Evolutionary conservation across 2,329 filamentous ascomycete genomes (phyloP), one percentile per base, ranked within the genome.

Genomic region (Venturia oleaginea): DNA sequence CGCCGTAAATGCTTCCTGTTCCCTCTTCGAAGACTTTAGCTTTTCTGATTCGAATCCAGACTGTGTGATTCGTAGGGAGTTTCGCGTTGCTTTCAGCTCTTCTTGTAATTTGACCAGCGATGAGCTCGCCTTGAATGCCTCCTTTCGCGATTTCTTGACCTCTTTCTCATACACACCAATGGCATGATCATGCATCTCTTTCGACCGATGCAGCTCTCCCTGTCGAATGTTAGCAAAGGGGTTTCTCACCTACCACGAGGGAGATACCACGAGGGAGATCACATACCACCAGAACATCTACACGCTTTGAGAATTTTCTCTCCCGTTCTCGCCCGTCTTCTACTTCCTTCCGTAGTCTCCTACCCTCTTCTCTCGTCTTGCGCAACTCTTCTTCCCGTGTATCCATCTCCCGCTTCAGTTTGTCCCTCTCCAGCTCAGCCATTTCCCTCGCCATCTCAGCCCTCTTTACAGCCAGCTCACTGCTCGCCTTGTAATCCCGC

Each of bases 101-200:
- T 90, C 88, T 72, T 90, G 87, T n/a, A 88, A 73, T 72, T 89
- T 89, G 69, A 90, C 83, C 38, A 87, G 81, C 13, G 78, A 75
- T 2, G 87, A 89, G 69, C 89, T 86, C n/a, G 84, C 83, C 71
- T 90, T 90, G 80, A 90, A 90, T 2, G 85, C 86, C 69, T 91
- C 88, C 69, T 91, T 91, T 61, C 86, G 80, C 11, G 84, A 82
- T 64, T 85, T 81, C 64, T 87, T 83, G 54, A 90, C 86, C 73
- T 91, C 88, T 72, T 90, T 90, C 70, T 91, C 88, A 83, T 87
- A 90, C 11, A 89, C 66, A 22, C 68, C 63, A 57, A 75, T 72
- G 13, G 72, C 71, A 19, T 71, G 69, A 64, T 71, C 69, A 27
- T 88, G 82, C 43, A 85, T 87, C 70, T 89, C 87, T 73, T 90